Evolutionary conservation across 1,139 yeast species (phyloP), one percentile per base, ranked within the genome.

Genomic region (Blastobotrys malaysiensis): DNA sequence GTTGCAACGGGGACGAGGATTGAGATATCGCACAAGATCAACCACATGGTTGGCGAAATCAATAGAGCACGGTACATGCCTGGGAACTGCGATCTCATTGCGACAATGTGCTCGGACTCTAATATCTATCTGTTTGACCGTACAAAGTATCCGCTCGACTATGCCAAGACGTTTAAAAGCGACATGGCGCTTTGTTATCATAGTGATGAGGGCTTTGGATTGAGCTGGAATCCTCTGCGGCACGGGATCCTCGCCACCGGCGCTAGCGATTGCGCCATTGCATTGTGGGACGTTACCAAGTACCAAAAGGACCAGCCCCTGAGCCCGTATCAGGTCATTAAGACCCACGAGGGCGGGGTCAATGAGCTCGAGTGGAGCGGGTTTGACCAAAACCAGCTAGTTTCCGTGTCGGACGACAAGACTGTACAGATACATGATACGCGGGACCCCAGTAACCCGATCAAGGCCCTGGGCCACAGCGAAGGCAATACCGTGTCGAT

Each of bases 21-120:
- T 43, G 83, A 80, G 60, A 83, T 89, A 49, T 73, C 77, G 48
- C 88, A 86, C 69, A 68, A 69, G 48, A 73, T 75, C 46, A 67
- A 65, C 52, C 83, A 80, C 60, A 70, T 74, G 6, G 43, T 46
- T 6, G 76, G 76, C 1, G 96, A 87, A 66, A 82, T 91, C 49
- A 90, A 90, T 65, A 77, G 95, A 55, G 96, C 96, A 1, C 80
- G 97, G 46, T 83, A 80, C 63, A 84, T 87, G 85, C 97, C 97
- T 0, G 91, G 86, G 61, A 80, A 86, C 62, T 76, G 87, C 2
- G 80, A 77, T 51, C 69, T 84, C 0, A 79, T 90, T 13, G 93
- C 96, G 4, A 84, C 97, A 0, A 85, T 90, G 59, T 83, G 87
- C 61, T 93, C 93, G 1, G 70, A 73, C 5, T 98, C 98, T 20